Evolutionary conservation across 1,284 basidiomycete genomes (phyloP).

Genomic region (Trametes versicolor): DNA sequence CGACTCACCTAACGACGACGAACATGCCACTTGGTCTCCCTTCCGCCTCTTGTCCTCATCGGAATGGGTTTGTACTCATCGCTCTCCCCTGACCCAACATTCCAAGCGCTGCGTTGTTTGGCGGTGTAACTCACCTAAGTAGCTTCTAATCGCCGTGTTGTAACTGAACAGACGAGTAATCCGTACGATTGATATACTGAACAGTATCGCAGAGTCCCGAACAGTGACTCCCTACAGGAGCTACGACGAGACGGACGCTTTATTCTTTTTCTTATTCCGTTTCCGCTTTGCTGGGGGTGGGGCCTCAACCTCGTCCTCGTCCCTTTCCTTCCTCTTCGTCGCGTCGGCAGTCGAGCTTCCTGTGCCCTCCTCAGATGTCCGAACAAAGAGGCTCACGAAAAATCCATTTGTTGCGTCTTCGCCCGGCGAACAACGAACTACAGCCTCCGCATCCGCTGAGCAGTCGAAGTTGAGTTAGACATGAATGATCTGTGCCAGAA

Average conservation of each 20-base stretch:
- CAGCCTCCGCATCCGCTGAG: slow-evolving; percentile 67
- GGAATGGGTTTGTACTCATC: slow-evolving; percentile 33
- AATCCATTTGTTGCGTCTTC: slow-evolving; percentile 95
- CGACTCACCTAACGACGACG: slow-evolving; percentile 20
- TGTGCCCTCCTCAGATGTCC: slow-evolving; percentile 26
- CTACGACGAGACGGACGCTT: slow-evolving; percentile 3
- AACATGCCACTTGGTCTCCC: neutral
- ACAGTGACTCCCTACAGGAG: neutral
- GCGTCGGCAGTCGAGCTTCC: neutral
- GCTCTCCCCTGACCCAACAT: slow-evolving; percentile 25
- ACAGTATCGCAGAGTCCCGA: neutral
- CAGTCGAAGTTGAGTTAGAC: slow-evolving; percentile 6
- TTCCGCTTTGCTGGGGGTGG: slow-evolving; percentile 27
- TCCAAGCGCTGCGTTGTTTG: slow-evolving; percentile 13
- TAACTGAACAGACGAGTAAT: slow-evolving; percentile 26
- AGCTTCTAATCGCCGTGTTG: slow-evolving; percentile 30
- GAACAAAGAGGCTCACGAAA: slow-evolving; percentile 89
- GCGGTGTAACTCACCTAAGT: slow-evolving; percentile 31
- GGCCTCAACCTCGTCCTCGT: slow-evolving; percentile 6
- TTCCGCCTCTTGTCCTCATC: slow-evolving; percentile 11
- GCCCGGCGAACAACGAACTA: slow-evolving; percentile 87
- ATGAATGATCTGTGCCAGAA: too few relatives aligned
- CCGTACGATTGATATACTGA: slow-evolving; percentile 5
- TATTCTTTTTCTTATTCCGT: slow-evolving; percentile 40
- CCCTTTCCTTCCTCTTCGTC: slow-evolving; percentile 16